Percentiles rank a stretch among this genome's conserved stretches.
Evolutionary conservation across 2,329 filamentous ascomycete species (phyloP).

Genomic region (Furcasterigmium sp.): DNA sequence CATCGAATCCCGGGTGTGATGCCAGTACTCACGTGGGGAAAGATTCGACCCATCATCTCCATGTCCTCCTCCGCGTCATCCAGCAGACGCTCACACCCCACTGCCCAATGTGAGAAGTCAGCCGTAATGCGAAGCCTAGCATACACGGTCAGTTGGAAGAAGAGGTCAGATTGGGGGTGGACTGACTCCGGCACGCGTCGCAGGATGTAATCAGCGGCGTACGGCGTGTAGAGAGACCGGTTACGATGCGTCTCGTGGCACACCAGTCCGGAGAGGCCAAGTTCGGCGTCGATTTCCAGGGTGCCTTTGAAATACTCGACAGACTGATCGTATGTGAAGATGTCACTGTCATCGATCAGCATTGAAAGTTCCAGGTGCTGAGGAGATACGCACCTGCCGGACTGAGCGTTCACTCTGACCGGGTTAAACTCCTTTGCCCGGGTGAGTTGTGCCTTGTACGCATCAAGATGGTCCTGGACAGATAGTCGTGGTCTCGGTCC

Average conservation of each 20-base stretch:
- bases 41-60: slow-evolving; percentile 14
- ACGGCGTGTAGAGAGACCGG: slow-evolving; percentile 24
- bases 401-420: slow-evolving; percentile 11
- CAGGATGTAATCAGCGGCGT: slow-evolving; percentile 19
- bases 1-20: too few species aligned
- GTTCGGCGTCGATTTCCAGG: slow-evolving; percentile 21
- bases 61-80: slow-evolving; percentile 14
- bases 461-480: slow-evolving; percentile 6
- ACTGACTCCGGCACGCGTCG: slow-evolving; percentile 21
- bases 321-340: slow-evolving; percentile 23
- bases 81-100: slow-evolving; percentile 15
- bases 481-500: slow-evolving; percentile 5
- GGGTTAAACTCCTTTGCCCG: slow-evolving; percentile 7
- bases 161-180: background rate
- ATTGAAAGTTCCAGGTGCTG: background rate
- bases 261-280: slow-evolving; percentile 21
- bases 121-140: slow-evolving; percentile 16
- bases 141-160: background rate
- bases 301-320: slow-evolving; percentile 25
- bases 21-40: slow-evolving; percentile 21
- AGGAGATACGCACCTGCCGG: slow-evolving; percentile 7
- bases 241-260: slow-evolving; percentile 27
- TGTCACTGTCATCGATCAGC: slow-evolving; percentile 16
- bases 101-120: slow-evolving; percentile 20
- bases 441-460: slow-evolving; percentile 8